Conservation (phyloP, 139 green algal genomes). For the Coccomyxa sp. region DNA sequence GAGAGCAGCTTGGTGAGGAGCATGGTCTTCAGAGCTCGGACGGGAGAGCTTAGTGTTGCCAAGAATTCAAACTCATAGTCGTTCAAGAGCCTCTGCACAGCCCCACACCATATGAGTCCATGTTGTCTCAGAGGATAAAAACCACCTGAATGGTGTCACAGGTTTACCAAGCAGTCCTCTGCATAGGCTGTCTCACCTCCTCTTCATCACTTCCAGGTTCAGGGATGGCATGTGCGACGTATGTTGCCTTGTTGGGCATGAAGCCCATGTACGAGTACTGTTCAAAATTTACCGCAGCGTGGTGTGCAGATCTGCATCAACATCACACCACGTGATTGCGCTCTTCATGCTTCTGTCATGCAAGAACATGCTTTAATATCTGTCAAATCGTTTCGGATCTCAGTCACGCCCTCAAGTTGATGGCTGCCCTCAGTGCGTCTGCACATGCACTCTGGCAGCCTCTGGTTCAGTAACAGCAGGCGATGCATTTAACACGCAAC, state of each 20-base stretch:
- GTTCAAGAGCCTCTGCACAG: not conserved
- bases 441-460: no score
- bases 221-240: slow-evolving; percentile 6
- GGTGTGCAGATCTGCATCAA: not conserved
- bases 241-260: slow-evolving; percentile 28
- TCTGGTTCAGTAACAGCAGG: no score
- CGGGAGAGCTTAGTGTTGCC: not conserved
- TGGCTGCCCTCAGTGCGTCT: no score
- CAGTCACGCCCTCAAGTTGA: no score
- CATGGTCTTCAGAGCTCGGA: not conserved
- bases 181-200: not conserved
- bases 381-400: no score
- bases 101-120: not conserved
- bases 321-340: not conserved
- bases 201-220: not conserved
- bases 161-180: no score
- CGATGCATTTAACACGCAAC: no score
- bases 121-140: not conserved
- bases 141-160: not conserved
- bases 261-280: slow-evolving; percentile 31
- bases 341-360: no score
- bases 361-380: no score
- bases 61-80: not conserved
- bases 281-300: slow-evolving; percentile 50
- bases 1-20: slow-evolving; percentile 2